Percentiles rank a stretch among this genome's conserved stretches.
These are phyloP conservation scores for Phialemoniopsis sp. DNA, from an alignment of 2,329 filamentous ascomycete genomes.

Conservation along the genomic window DNA sequence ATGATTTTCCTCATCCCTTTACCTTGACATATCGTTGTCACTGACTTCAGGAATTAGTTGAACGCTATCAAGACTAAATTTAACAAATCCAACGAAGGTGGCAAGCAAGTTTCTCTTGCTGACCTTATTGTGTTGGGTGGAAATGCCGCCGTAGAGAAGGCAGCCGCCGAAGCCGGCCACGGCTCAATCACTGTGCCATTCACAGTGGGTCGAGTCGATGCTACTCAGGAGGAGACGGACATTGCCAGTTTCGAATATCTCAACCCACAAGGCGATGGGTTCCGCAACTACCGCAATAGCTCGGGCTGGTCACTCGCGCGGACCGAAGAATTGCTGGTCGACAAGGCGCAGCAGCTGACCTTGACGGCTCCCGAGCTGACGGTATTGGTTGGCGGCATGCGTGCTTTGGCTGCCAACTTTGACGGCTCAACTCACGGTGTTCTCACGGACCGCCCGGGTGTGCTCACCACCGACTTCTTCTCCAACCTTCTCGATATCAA, in stretches of 20 bases:
- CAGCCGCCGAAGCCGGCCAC: conserved; percentile 31
- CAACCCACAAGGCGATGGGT: conserved; percentile 63
- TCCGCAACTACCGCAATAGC: conserved; percentile 66
- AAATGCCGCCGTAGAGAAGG: conserved; percentile 64
- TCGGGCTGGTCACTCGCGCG: conserved; percentile 48
- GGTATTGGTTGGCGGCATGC: conserved; percentile 65
- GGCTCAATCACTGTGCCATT: conserved; percentile 58
- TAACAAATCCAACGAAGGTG: conserved; percentile 48
- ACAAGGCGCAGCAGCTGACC: conserved; percentile 63
- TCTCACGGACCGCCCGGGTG: conserved; percentile 60
- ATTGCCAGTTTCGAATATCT: conserved; percentile 55
- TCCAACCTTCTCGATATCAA: conserved; percentile 65
- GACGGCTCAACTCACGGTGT: conserved; percentile 62
- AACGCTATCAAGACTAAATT: conserved; percentile 61
- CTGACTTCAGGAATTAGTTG: neutral
- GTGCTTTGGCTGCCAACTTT: conserved; percentile 62
- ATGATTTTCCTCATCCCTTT: neutral
- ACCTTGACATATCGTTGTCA: neutral
- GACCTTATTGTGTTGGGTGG: conserved; percentile 70
- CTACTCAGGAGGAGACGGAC: conserved; percentile 66
- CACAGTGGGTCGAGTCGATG: conserved; percentile 64
- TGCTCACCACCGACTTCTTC: conserved; percentile 73
- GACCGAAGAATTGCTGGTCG: conserved; percentile 64
- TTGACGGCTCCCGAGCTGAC: conserved; percentile 65
- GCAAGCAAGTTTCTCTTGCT: conserved; percentile 68